Base-by-base conservation (phyloP, 1,284 basidiomycete species). In the Ustilago nuda region DNA sequence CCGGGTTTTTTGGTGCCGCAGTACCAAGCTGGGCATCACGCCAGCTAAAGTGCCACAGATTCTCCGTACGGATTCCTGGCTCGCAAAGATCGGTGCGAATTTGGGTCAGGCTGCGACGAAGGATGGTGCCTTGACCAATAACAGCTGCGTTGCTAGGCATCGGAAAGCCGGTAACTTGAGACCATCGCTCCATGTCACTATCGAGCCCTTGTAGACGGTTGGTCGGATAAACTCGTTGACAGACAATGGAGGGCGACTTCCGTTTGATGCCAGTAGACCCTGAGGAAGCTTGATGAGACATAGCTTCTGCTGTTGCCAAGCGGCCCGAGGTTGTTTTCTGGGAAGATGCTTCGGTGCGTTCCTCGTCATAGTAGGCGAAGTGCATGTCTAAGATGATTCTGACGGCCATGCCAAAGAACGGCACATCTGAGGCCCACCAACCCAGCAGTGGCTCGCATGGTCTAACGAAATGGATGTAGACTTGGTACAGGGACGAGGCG, bases 361-460 rank as follows among this genome's bases (percentile, higher is more conserved):
- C 53, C 3, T 61, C 64, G 17, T 50, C 35, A 6, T 66, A 53
- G n/a, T 60, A 15, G 37, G 46, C 41, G 56, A 56, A 67, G 7
- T 61, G 43, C 23, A 69, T 19, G 56, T 76, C 72, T 32, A 79
- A 57, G 6, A 74, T 51, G 39, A 79, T 55, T 17, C 77, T 65
- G 1, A 79, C 48, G 30, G 65, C 65, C 66, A 73, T 76, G 37
- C 77, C 77, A 27, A 66, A 73, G 60, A 64, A 72, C 27, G 73
- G 73, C 19, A 76, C 61, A 45, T 79, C 70, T 0, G 72, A 68
- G 15, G 70, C 72, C 77, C 77, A 79, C 70, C 73, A 79, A 36
- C 77, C 77, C 13, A 79, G 60, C 13, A 76, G 57, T 7, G 74
- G 48, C 35, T 75, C 68, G 27, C 37, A 52, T 17, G 36, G 35